Evolutionary conservation across 208 protist genomes (phyloP).

Genomic region (Herpetomonas muscarum): DNA sequence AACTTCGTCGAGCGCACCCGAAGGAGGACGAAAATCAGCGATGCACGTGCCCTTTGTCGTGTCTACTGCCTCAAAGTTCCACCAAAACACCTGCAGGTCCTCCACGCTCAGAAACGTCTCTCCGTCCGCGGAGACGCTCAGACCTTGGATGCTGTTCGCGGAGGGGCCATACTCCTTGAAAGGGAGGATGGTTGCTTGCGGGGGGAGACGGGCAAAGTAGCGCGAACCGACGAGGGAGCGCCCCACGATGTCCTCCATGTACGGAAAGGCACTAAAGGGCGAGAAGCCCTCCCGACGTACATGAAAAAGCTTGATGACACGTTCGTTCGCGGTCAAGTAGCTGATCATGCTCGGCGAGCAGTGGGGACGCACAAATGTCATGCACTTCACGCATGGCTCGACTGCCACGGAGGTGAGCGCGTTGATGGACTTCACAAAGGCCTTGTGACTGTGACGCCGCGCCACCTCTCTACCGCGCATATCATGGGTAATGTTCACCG

Average conservation of each 20-base stretch:
- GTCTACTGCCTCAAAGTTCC: constrained; percentile 70
- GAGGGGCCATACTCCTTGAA: constrained; percentile 75
- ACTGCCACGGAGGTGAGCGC: constrained; percentile 77
- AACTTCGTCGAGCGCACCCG: constrained; percentile 68
- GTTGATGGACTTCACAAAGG: constrained; percentile 80
- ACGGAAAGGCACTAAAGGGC: constrained; percentile 65
- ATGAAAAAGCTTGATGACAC: constrained; percentile 84
- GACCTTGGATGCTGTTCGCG: constrained; percentile 61
- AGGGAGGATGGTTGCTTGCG: constrained; percentile 56
- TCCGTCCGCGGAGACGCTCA: constrained; percentile 71
- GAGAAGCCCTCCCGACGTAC: constrained; percentile 77
- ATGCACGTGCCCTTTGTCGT: constrained; percentile 72
- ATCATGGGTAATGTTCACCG: constrained; percentile 41
- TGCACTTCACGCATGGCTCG: constrained; percentile 67
- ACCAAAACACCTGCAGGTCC: constrained; percentile 89
- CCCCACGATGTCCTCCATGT: constrained; percentile 58
- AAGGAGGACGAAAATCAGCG: constrained; percentile 55
- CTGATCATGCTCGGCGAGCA: constrained; percentile 77
- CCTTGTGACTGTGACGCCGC: constrained; percentile 77
- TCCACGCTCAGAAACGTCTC: constrained; percentile 85
- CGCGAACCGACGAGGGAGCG: constrained; percentile 37
- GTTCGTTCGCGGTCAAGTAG: constrained; percentile 85
- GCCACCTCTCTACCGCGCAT: constrained; percentile 59
- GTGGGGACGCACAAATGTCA: constrained; percentile 55
- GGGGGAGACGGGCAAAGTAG: constrained; percentile 65